Base-by-base conservation (phyloP, 2,329 filamentous ascomycete species). In the Biscogniauxia sp. region DNA sequence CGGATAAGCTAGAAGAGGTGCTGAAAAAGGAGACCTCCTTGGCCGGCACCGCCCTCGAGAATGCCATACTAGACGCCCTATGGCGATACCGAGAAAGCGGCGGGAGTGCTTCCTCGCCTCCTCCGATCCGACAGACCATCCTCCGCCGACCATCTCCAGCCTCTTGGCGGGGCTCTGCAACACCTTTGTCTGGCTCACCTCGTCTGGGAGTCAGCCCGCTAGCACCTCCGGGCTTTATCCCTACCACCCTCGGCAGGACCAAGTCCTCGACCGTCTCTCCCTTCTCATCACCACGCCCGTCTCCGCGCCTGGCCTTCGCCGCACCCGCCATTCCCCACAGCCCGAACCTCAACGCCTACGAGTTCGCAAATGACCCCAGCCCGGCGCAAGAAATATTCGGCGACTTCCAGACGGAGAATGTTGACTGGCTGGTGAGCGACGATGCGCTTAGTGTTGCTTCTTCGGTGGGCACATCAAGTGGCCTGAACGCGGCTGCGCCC, bases 371-470 rank as follows among this genome's bases (percentile, higher is more conserved):
- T 72, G 93, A 97, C 70, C 84, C 88, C 20, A 91, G 88, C 54
- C 90, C 92, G 6, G 87, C 90, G 19, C 88, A 89, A 52, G 93
- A 98, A 71, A 91, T 91, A 62, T 94, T 96, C 73, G 93, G 93
- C 59, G 93, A 98, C 70, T 90, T 93, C 72, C 93, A 94, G 67
- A 91, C 89, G 64, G 94, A 98, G 74, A 97, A 95, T 69, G 93
- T 99, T 56, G 94, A 98, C 76, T 98, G 94, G 95, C 84, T 98
- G 53, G 92, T 97, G 68, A 95, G 95, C 73, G 93, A 97, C 74
- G 90, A 92, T 70, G 87, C 86, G 57, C 90, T 89, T 70, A 93
- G 89, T 68, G 85, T 93, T 60, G 88, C 92, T 23, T 97, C 93
- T 23, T 91, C 88, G 7, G 77, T 85, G 50, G 83, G 86, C 41